Conservation (phyloP, 352 stramenopile genomes). For the Pythium sp. region DNA sequence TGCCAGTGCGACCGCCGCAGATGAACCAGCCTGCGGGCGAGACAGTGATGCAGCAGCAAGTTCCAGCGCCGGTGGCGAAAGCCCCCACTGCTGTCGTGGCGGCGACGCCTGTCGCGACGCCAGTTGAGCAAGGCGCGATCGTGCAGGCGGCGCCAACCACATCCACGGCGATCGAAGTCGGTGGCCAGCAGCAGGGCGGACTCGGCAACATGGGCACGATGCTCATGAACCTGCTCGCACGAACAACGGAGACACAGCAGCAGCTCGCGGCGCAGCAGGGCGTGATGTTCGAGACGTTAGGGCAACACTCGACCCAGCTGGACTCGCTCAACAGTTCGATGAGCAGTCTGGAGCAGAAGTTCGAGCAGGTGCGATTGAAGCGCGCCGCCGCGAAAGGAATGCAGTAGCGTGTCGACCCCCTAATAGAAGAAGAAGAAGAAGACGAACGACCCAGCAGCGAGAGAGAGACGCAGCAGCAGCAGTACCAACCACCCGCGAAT, state of each 20-base stretch:
- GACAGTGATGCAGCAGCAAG: slow-evolving; percentile 49
- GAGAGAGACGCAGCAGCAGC: neutral
- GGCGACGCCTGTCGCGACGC: slow-evolving; percentile 10
- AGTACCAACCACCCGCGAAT: neutral
- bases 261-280: slow-evolving; percentile 81
- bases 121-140: slow-evolving; percentile 36
- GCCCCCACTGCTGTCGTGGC: slow-evolving; percentile 23
- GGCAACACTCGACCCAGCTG: slow-evolving; percentile 78
- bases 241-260: slow-evolving; percentile 85
- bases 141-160: slow-evolving; percentile 38
- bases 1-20: slow-evolving; percentile 21
- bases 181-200: slow-evolving; percentile 51
- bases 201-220: slow-evolving; percentile 86
- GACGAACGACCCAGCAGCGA: slow-evolving; percentile 5
- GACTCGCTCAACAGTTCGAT: slow-evolving; percentile 74
- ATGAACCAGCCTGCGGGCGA: slow-evolving; percentile 47
- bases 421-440: slow-evolving; percentile 10
- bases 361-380: slow-evolving; percentile 80
- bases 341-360: slow-evolving; percentile 68
- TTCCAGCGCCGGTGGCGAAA: slow-evolving; percentile 13
- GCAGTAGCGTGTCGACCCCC: slow-evolving; percentile 1
- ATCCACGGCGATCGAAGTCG: slow-evolving; percentile 65
- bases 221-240: slow-evolving; percentile 84
- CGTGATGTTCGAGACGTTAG: slow-evolving; percentile 86
- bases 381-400: slow-evolving; percentile 15